Conservation (phyloP, 495 filamentous ascomycete species). For the Podospora tetraspora region DNA sequence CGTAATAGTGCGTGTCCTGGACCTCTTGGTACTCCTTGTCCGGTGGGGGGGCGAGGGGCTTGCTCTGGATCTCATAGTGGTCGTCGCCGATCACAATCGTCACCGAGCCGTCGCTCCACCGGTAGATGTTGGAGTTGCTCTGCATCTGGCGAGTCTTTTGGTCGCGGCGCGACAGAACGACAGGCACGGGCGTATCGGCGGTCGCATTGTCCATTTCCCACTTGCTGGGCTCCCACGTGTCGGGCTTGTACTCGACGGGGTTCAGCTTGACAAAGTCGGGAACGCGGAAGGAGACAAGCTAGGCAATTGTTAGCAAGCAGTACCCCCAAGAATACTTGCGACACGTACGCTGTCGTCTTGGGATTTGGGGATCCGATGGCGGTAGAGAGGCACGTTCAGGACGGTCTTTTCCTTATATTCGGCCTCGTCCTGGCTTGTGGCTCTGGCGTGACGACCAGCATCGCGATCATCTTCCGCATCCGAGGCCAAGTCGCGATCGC, state of each 20-base stretch:
- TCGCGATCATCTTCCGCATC: conserved; percentile 58
- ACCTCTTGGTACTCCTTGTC: conserved; percentile 58
- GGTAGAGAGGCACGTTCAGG: conserved; percentile 53
- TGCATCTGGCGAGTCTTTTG: conserved; percentile 48
- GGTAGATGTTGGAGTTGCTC: conserved; percentile 71
- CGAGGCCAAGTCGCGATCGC: conserved; percentile 74
- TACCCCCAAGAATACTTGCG: not conserved
- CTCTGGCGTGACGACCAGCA: conserved; percentile 28
- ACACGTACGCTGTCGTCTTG: conserved; percentile 58
- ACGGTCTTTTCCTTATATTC: conserved; percentile 50
- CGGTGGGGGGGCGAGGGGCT: conserved; percentile 63
- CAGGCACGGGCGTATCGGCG: conserved; percentile 34
- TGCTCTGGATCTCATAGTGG: conserved; percentile 74
- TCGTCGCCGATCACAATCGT: conserved; percentile 68
- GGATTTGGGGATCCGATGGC: conserved; percentile 63
- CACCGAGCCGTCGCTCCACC: conserved; percentile 79
- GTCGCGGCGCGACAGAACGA: conserved; percentile 39
- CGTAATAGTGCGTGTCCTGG: conserved; percentile 75
- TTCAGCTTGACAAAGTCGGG: conserved; percentile 75
- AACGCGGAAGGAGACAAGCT: conserved; percentile 76
- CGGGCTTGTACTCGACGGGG: conserved; percentile 65
- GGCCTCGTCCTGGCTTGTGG: conserved; percentile 41
- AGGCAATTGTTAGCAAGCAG: not conserved
- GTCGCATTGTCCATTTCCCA: conserved; percentile 44
- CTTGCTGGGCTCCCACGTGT: conserved; percentile 54